Percentiles rank a stretch among this genome's conserved stretches.
Evolutionary conservation across 2,329 filamentous ascomycete species (phyloP).

Genomic region (Clonostachys byssicola): DNA sequence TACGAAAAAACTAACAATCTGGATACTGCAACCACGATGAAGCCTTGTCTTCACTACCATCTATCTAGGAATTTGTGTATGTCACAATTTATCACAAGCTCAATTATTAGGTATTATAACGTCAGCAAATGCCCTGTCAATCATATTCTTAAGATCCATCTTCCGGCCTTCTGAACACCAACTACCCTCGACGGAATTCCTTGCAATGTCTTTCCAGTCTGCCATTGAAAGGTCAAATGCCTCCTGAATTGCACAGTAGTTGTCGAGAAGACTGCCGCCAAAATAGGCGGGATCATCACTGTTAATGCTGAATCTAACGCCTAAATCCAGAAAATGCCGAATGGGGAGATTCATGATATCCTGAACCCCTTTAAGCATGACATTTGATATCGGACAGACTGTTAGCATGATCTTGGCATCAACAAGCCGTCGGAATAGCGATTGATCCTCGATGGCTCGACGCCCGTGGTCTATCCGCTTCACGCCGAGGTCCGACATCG

Average conservation of each 20-base stretch:
- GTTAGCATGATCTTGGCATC: conserved; percentile 55
- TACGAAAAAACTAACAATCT: too few species aligned
- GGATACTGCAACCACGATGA: too few species aligned
- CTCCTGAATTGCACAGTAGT: conserved; percentile 66
- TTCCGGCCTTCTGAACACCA: conserved; percentile 63
- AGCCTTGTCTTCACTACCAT: too few species aligned
- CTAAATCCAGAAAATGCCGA: conserved; percentile 52
- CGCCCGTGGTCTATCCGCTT: conserved; percentile 73
- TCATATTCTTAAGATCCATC: conserved; percentile 4
- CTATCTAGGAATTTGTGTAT: too few species aligned
- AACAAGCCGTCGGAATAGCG: conserved; percentile 52
- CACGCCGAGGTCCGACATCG: conserved; percentile 55
- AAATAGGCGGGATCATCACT: conserved; percentile 72
- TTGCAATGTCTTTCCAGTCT: conserved; percentile 61
- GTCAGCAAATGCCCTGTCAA: background rate
- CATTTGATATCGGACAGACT: conserved; percentile 51
- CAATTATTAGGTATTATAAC: too few species aligned
- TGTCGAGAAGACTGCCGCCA: conserved; percentile 64
- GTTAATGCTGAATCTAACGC: conserved; percentile 66
- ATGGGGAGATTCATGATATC: conserved; percentile 41
- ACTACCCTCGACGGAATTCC: conserved; percentile 57
- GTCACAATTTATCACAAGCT: too few species aligned
- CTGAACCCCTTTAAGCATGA: conserved; percentile 10
- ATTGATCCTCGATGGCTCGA: conserved; percentile 52
- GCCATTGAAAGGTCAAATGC: conserved; percentile 53